Conservation (phyloP, 768 basidiomycete genomes). For the Russula sp. region DNA sequence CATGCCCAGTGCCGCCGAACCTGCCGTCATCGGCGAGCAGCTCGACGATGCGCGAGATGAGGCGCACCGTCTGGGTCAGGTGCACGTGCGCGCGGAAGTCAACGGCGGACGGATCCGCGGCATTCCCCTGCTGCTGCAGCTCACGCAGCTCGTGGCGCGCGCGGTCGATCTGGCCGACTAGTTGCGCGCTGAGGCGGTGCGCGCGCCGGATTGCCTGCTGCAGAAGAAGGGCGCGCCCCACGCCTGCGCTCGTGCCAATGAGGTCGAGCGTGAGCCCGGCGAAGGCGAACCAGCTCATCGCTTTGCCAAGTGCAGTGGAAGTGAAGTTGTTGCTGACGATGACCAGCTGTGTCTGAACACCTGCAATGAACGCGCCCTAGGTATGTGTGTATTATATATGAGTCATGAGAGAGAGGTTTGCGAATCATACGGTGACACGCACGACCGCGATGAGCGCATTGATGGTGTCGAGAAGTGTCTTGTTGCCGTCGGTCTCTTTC, state of each 20-base stretch:
- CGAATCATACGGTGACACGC: neutral
- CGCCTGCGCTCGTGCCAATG: constrained; percentile 18
- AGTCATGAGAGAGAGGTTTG: neutral
- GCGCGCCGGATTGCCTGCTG: constrained; percentile 11
- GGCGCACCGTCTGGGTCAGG: neutral
- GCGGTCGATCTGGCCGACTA: constrained; percentile 11
- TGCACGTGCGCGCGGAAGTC: neutral
- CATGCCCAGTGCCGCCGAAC: neutral
- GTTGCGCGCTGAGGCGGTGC: constrained; percentile 8
- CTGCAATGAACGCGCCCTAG: constrained; percentile 24
- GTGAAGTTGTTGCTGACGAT: neutral
- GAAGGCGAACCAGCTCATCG: constrained; percentile 20
- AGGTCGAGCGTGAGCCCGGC: constrained; percentile 24
- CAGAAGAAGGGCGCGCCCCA: constrained; percentile 15
- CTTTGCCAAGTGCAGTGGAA: neutral
- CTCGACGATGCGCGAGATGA: constrained; percentile 1
- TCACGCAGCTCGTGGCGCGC: constrained; percentile 14
- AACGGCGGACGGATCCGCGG: neutral
- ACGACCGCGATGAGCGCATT: constrained; percentile 18
- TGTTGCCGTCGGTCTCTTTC: constrained; percentile 11
- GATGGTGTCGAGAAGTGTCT: constrained; percentile 20
- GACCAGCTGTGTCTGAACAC: constrained; percentile 21
- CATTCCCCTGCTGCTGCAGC: neutral
- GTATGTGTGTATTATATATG: neutral
- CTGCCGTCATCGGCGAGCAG: constrained; percentile 8